phyloP scores from a whole-genome alignment of 2,329 filamentous ascomycete genomes.

The Pochonia chlamydosporia region DNA sequence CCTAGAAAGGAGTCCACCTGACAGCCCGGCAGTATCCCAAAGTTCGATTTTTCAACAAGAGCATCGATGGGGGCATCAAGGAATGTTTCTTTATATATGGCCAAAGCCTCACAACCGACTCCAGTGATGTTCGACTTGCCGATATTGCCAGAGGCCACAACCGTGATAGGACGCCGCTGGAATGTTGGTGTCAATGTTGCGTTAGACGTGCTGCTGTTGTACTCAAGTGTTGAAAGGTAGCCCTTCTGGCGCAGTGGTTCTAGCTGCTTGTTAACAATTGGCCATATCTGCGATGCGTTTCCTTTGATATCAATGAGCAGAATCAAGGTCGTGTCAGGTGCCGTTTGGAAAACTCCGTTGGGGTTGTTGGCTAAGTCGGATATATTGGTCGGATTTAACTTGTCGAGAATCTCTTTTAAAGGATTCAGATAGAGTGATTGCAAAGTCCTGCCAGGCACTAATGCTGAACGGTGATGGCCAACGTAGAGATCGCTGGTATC shows the following conservation, averaged over 20 bases:
- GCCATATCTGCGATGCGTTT: conserved; percentile 17
- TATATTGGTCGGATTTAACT: conserved; percentile 9
- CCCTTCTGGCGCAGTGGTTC: conserved; percentile 51
- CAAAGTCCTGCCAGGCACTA: conserved; percentile 50
- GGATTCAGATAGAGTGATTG: conserved; percentile 57
- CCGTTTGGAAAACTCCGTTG: conserved; percentile 50
- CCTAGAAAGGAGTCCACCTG: conserved; percentile 3
- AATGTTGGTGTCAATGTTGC: conserved; percentile 16
- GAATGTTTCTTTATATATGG: conserved; percentile 48
- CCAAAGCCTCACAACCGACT: conserved; percentile 5
- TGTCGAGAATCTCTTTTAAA: conserved; percentile 51
- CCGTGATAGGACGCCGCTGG: conserved; percentile 50
- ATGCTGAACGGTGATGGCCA: conserved; percentile 48
- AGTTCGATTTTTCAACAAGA: conserved; percentile 15
- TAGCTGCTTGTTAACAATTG: conserved; percentile 30
- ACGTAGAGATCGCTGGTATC: conserved; percentile 50
- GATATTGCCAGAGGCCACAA: conserved; percentile 59
- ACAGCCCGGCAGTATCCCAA: conserved; percentile 3
- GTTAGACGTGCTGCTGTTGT: conserved; percentile 30
- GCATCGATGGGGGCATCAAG: conserved; percentile 57
- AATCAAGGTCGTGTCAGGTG: conserved; percentile 46
- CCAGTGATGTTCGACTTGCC: conserved; percentile 7
- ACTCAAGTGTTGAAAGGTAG: conserved; percentile 48
- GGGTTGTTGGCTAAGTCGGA: conserved; percentile 33
- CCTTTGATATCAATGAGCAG: conserved; percentile 66